These are phyloP conservation scores for Orbilia blumenaviensis DNA, from an alignment of 2,329 filamentous ascomycete species.

Conservation along the genomic window DNA sequence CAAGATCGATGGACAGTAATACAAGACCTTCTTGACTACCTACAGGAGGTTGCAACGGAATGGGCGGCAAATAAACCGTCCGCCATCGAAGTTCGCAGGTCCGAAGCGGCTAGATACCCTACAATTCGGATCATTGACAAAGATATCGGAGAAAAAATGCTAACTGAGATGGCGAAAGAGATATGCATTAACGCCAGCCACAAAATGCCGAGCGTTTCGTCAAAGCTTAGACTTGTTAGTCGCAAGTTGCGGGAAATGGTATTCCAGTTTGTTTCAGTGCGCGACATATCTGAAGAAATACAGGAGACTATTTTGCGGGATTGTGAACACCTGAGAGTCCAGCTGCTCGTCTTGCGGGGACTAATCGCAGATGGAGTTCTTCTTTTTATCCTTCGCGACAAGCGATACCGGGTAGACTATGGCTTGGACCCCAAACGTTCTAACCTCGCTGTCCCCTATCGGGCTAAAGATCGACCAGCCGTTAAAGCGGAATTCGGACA, in stretches of 20 bases:
- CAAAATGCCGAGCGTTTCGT: conserved; percentile 24
- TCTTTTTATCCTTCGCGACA: conserved; percentile 66
- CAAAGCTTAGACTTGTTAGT: conserved; percentile 18
- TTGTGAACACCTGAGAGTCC: conserved; percentile 49
- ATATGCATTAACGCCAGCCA: not conserved
- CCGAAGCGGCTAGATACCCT: conserved; percentile 6
- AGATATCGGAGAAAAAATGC: conserved; percentile 58
- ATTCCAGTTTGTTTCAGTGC: conserved; percentile 3
- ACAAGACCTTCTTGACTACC: conserved; percentile 65
- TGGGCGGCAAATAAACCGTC: conserved; percentile 2
- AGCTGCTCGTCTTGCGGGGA: conserved; percentile 66
- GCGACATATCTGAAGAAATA: not conserved
- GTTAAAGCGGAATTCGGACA: conserved; percentile 70
- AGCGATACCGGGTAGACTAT: conserved; percentile 73
- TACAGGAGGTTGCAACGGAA: conserved; percentile 57
- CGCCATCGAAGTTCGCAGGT: conserved; percentile 4
- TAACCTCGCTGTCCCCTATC: conserved; percentile 69
- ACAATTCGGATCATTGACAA: conserved; percentile 56
- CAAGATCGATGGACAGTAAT: conserved; percentile 69
- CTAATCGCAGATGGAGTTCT: conserved; percentile 69
- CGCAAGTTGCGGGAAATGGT: not conserved
- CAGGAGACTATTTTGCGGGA: conserved; percentile 1
- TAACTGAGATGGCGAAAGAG: conserved; percentile 63
- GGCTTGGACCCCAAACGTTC: conserved; percentile 65
- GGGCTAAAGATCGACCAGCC: conserved; percentile 69